Conservation (phyloP, 1,139 yeast species). For the Suhomyces bribrorum region DNA sequence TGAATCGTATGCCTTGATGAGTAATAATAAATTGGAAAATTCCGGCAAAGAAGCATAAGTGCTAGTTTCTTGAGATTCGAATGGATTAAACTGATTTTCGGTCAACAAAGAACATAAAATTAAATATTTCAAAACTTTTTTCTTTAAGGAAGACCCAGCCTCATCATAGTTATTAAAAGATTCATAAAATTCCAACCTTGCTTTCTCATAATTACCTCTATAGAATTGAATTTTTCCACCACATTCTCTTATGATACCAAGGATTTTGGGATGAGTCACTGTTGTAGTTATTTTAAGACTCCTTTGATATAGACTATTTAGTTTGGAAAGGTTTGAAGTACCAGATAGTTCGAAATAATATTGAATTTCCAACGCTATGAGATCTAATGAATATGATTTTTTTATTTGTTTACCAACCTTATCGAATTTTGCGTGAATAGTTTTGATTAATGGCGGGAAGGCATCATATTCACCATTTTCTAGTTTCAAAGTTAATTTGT, state of each 20-base stretch:
- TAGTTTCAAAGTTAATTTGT: slow-evolving; percentile 49
- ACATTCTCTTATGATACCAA: slow-evolving; percentile 73
- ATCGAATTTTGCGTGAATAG: slow-evolving; percentile 42
- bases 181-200: slow-evolving; percentile 68
- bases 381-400: slow-evolving; percentile 55
- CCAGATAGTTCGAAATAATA: slow-evolving; percentile 35
- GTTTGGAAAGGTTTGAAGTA: slow-evolving; percentile 34
- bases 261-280: slow-evolving; percentile 71
- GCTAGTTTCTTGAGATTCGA: slow-evolving; percentile 60
- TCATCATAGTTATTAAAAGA: slow-evolving; percentile 78
- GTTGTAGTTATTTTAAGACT: slow-evolving; percentile 56
- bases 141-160: slow-evolving; percentile 61
- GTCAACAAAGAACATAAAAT: slow-evolving; percentile 65
- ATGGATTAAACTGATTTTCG: slow-evolving; percentile 66
- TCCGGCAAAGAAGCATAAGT: slow-evolving; percentile 42
- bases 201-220: slow-evolving; percentile 58
- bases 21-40: slow-evolving; percentile 29
- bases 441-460: slow-evolving; percentile 42
- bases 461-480: slow-evolving; percentile 37
- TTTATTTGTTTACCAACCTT: slow-evolving; percentile 44
- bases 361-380: slow-evolving; percentile 66
- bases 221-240: slow-evolving; percentile 72
- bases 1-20: slow-evolving; percentile 36
- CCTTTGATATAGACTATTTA: slow-evolving; percentile 50
- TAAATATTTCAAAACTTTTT: slow-evolving; percentile 61